Conservation (phyloP, 257 asterid species). For the Datura wrightii region DNA sequence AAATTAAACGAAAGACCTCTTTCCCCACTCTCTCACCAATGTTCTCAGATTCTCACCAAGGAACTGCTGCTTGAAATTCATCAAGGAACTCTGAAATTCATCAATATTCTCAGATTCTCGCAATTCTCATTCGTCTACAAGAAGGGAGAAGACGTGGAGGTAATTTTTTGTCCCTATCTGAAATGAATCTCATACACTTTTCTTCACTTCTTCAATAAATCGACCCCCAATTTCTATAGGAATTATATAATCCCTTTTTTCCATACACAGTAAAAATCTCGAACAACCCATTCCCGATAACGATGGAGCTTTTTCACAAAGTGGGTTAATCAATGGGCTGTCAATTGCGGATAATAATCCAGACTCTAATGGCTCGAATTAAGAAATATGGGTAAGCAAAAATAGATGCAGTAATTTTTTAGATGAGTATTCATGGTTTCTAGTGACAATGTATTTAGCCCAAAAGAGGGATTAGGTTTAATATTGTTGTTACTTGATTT, state of each 20-base stretch:
- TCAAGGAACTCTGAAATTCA: no score
- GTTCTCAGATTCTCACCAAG: no score
- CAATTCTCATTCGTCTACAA: no score
- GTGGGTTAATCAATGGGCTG: slow-evolving; percentile 20
- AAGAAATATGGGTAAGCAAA: slow-evolving; percentile 32
- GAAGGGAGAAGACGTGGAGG: no score
- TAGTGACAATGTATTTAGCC: no score
- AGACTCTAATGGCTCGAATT: not conserved
- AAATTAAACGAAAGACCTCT: no score
- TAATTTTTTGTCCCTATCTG: no score
- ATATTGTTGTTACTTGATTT: not conserved
- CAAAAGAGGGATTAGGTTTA: no score
- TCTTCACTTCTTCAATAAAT: slow-evolving; percentile 51
- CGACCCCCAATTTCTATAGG: slow-evolving; percentile 22
- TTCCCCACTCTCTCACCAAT: no score
- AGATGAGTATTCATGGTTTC: not conserved
- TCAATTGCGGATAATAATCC: not conserved
- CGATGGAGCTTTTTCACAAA: slow-evolving; percentile 19
- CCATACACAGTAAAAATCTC: slow-evolving; percentile 28
- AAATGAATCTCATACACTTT: no score
- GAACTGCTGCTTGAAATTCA: no score
- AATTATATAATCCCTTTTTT: slow-evolving; percentile 41
- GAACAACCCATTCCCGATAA: not conserved
- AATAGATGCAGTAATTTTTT: slow-evolving; percentile 37
- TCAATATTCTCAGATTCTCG: no score